Conservation (phyloP, 768 basidiomycete species). For the Boletus tomentosulus region DNA sequence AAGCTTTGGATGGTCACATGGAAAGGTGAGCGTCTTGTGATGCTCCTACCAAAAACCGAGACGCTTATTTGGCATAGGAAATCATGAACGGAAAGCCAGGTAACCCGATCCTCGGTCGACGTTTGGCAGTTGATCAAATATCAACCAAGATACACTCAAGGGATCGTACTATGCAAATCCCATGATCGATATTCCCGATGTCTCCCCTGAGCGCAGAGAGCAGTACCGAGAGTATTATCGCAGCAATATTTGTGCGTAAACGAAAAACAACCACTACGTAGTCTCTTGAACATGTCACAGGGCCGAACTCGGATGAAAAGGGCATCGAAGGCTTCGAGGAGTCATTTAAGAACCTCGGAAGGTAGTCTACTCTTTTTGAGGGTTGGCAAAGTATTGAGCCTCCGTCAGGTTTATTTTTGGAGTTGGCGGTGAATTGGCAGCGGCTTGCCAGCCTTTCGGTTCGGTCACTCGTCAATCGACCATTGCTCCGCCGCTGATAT, state of each 20-base stretch:
- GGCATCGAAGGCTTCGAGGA: conserved; percentile 74
- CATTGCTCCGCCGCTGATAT: background rate
- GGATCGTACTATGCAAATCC: conserved; percentile 93
- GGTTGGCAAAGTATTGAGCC: conserved; percentile 3
- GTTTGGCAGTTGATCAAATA: background rate
- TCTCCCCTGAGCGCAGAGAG: conserved; percentile 48
- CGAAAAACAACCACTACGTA: background rate
- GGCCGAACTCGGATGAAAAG: conserved; percentile 57
- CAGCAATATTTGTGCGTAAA: conserved; percentile 73
- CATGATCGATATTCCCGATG: conserved; percentile 59
- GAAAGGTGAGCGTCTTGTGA: conserved; percentile 55
- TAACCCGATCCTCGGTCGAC: conserved; percentile 16
- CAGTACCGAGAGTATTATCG: conserved; percentile 83
- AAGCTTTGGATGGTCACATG: conserved; percentile 97
- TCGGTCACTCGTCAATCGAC: conserved; percentile 7
- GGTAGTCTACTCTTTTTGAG: conserved; percentile 33
- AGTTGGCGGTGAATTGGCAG: conserved; percentile 77
- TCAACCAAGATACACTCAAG: conserved; percentile 69
- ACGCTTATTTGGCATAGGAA: conserved; percentile 48
- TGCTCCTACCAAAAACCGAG: background rate
- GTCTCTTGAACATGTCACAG: conserved; percentile 32
- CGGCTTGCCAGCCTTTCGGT: conserved; percentile 92
- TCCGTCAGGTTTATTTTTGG: conserved; percentile 66
- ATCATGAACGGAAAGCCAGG: conserved; percentile 94
- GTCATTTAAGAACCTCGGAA: conserved; percentile 84